Evolutionary conservation across 2,329 filamentous ascomycete species (phyloP).

Genomic region (Mycosphaerelloides madeirae): DNA sequence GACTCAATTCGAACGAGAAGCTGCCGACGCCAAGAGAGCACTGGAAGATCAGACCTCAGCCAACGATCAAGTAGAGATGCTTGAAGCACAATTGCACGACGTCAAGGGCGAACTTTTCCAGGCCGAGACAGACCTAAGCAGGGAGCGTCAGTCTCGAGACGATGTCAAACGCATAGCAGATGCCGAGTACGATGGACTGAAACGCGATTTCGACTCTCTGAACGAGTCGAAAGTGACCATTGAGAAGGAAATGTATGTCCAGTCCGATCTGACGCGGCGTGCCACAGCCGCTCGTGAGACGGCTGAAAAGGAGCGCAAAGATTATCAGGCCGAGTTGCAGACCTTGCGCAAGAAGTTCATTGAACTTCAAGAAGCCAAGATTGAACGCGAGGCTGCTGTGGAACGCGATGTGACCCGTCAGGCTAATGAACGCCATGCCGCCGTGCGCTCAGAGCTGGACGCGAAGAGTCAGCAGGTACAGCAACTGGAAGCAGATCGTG

Average conservation of each 20-base stretch:
- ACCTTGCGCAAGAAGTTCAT: constrained; percentile 77
- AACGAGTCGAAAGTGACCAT: constrained; percentile 96
- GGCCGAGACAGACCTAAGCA: constrained; percentile 80
- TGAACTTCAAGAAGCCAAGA: constrained; percentile 76
- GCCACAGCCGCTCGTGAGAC: constrained; percentile 74
- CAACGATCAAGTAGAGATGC: constrained; percentile 79
- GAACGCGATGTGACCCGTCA: constrained; percentile 74
- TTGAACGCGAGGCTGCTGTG: constrained; percentile 74
- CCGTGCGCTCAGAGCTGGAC: constrained; percentile 73
- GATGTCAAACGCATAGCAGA: constrained; percentile 88
- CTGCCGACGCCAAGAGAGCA: constrained; percentile 77
- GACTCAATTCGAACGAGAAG: constrained; percentile 78
- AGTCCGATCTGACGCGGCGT: constrained; percentile 84
- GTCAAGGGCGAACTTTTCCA: constrained; percentile 82
- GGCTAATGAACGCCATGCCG: constrained; percentile 74
- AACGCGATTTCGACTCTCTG: constrained; percentile 77
- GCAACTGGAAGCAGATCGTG: constrained; percentile 74
- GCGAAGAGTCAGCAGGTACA: constrained; percentile 69
- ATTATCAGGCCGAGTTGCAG: constrained; percentile 80
- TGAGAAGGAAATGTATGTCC: constrained; percentile 94
- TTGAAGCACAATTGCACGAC: constrained; percentile 82
- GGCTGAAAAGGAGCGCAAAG: constrained; percentile 83
- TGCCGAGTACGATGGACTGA: constrained; percentile 76
- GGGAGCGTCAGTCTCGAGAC: constrained; percentile 87
- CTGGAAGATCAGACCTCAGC: constrained; percentile 86